Base-by-base conservation (phyloP, 257 asterid genomes). In the Salvia splendens region DNA sequence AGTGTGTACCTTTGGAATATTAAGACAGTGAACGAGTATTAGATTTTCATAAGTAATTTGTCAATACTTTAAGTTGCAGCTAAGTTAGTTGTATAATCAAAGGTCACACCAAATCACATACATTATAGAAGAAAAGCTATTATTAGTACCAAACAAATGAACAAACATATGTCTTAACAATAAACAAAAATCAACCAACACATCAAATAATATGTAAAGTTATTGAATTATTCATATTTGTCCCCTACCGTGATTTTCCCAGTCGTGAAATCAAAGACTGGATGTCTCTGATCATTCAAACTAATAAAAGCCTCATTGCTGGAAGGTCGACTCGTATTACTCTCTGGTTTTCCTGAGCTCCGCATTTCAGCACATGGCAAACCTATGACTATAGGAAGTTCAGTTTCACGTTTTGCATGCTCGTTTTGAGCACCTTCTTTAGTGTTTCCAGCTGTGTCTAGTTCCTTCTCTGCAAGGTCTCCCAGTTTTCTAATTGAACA, bases 311-410 rank as follows among this genome's bases (percentile, higher is more conserved):
- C 61, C 51, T 70, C 78, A 76, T 74, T 76, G 70, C 30, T 50
- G 53, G 76, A 65, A 63, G 12, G 61, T 54, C 12, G 59, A 45
- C 59, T 65, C 73, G 64, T 80, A 56, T 51, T 66, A 47, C 69
- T 73, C 64, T 72, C 59, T 16, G 74, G 67, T 65, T 6, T 64
- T 79, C 61, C 78, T 53, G 87, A 47, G 71, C 74, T 71, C 46
- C 80, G 73, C 12, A 30, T 68, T 54, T 65, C 79, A n/a, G 71
- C 59, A 78, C 95, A 85, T 70, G 86, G 89, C 81, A 86, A 75
- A 65, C 89, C 95, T 67, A 86, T 17, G 76, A 88, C 30, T 59
- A 86, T 48, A 83, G 83, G 80, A 51, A 67, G 73, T 63, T 59
- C 78, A 69, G 75, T 20, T 58, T 64, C 80, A 56, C 47, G 53